Conservation (phyloP, 257 asterid genomes). For the Nicotiana tabacum region DNA sequence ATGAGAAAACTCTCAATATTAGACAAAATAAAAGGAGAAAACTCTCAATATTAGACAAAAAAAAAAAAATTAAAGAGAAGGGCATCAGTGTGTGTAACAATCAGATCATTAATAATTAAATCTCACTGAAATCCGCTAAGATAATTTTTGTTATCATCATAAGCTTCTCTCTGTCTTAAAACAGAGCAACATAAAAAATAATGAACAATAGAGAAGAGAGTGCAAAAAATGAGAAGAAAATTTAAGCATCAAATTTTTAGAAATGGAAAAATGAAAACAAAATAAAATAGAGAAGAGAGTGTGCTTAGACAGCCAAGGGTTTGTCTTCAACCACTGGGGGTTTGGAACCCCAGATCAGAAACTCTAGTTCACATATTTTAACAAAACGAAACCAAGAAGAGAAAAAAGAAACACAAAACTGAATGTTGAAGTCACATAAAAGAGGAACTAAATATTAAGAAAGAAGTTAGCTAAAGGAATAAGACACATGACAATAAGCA, state of each 20-base stretch:
- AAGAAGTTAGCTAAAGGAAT: too few relatives aligned
- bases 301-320: slow-evolving; percentile 75
- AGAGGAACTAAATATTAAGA: too few relatives aligned
- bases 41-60: too few relatives aligned
- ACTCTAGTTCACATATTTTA: slow-evolving; percentile 54
- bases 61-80: too few relatives aligned
- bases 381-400: background rate
- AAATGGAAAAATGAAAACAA: background rate
- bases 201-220: too few relatives aligned
- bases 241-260: background rate
- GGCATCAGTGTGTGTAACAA: slow-evolving; percentile 75
- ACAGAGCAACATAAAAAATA: too few relatives aligned
- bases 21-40: too few relatives aligned
- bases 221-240: too few relatives aligned
- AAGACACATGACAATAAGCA: too few relatives aligned
- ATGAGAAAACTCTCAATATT: too few relatives aligned
- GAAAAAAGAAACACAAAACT: too few relatives aligned
- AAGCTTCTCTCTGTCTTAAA: slow-evolving; percentile 12
- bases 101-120: slow-evolving; percentile 47
- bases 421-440: too few relatives aligned
- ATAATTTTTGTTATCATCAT: slow-evolving; percentile 39
- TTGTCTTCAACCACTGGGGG: slow-evolving; percentile 39
- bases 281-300: background rate
- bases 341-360: slow-evolving; percentile 32
- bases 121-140: slow-evolving; percentile 81